Base-by-base conservation (phyloP, 768 basidiomycete genomes). In the Kwoniella mangroviensis region DNA sequence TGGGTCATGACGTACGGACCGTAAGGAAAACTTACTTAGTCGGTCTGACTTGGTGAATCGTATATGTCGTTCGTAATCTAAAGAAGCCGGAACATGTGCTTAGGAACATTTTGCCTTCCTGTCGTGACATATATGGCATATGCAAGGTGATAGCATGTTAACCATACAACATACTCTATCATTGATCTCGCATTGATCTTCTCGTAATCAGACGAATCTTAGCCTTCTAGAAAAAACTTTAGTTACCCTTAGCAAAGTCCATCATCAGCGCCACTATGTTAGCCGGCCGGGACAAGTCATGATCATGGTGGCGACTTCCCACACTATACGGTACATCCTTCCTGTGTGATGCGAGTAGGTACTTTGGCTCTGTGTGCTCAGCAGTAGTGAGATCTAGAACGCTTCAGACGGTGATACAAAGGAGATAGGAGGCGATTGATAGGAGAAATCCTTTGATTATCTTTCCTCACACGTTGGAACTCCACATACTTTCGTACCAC, bases 361-460 rank as follows among this genome's bases (percentile, higher is more conserved):
- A 15, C 45, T 17, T 49, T 49, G 45, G 45, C 45, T 49, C 45
- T 49, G 1, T 0, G 6, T 34, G 6, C 0, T 34, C 6, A 34
- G 13, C 2, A 19, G 45, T 49, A 17, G 45, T 49, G 45, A 49
- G 45, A 49, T 56, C 55, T 56, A 24, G 55, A 0, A 22, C 3
- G 3, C 19, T 41, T 40, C 24, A 10, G 58, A 59, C 19, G 17
- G 58, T 12, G 34, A 19, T 59, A 59, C 26, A 43, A 40, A 59
- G 58, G 28, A 59, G 34, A 34, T 43, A 34, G 2, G 28, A 19
- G 41, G 19, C 24, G 58, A 40, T 59, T 43, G 58, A 59, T 43
- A 34, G 28, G 28, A 43, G 58, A 43, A n/a, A 43, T 34, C 28
- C 34, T 59, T 59, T 34, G 58, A 59, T 59, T 24, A 10, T 26